Base-by-base conservation (phyloP, 306 rosid genomes). In the Vigna hirtella region DNA sequence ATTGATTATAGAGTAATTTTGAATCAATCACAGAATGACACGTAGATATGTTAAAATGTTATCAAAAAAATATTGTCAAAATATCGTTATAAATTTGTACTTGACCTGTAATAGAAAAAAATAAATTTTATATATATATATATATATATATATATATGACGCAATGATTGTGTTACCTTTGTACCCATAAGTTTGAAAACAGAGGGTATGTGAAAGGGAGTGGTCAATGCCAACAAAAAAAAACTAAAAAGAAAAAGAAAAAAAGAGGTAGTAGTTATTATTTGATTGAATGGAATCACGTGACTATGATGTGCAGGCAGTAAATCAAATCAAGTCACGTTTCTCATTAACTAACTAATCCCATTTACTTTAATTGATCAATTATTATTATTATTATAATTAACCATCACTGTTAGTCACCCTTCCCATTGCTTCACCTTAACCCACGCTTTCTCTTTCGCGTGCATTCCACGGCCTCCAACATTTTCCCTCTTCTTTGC, bases 281-380 rank as follows among this genome's bases (percentile, higher is more conserved):
- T 66, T 52, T 38, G 58, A 82, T 66, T 80, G 66, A 66, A 49
- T 26, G 71, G 26, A 14, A 58, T 85, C 83, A 86, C 85, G 65
- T 48, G 82, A 69, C 17, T 20, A 73, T 24, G 22, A 32, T 9
- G 0, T 7, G 32, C 62, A 22, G 30, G 28, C 6, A n/a, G 5
- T 51, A 52, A 36, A 49, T 77, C 71, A 59, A 22, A 36, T 62
- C 72, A 61, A 32, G 49, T 58, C 52, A 58, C 74, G 56, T 4
- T 49, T 38, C 52, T 15, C 28, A 50, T 32, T 45, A 59, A 76
- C 53, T 45, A 59, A 76, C 53, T 51, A 65, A n/a, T 12, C 24
- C 20, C 32, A 55, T 20, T 18, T 9, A 26, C 11, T 7, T 58
- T 13, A 24, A 24, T 58, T 12, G 4, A 9, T 3, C 22, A 4